Conservation (phyloP, 208 protist species). For the Acanthamoeba castellanii region DNA sequence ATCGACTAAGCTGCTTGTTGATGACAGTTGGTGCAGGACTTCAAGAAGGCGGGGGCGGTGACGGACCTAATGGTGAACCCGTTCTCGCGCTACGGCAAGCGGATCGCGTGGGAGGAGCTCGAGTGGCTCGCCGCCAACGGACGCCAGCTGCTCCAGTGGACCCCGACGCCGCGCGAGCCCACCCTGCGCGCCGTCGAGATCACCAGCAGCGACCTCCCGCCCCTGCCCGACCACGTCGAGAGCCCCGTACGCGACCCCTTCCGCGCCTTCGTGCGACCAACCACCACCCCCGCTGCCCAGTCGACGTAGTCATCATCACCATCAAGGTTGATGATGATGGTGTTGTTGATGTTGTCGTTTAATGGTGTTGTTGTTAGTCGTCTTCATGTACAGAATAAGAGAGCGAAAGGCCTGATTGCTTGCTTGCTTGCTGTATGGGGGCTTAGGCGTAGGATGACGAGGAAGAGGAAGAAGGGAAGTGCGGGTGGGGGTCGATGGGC, state of each 20-base stretch:
- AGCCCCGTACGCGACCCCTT: neutral
- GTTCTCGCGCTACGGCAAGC: constrained; percentile 62
- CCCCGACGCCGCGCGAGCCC: neutral
- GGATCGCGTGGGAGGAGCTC: constrained; percentile 42
- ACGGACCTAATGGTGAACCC: constrained; percentile 22
- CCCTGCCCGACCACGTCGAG: constrained; percentile 15
- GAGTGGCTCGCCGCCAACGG: constrained; percentile 46
- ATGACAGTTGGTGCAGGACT: constrained; percentile 40
- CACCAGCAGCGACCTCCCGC: neutral
- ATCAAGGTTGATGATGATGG: too few relatives aligned
- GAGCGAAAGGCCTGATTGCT: neutral
- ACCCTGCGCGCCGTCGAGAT: neutral
- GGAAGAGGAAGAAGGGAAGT: neutral
- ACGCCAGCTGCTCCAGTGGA: neutral
- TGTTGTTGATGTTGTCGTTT: neutral
- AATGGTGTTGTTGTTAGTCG: neutral
- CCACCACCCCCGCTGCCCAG: neutral
- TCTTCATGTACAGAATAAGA: neutral
- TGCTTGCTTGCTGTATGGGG: neutral
- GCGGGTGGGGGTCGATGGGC: constrained; percentile 69
- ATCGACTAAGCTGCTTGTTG: neutral
- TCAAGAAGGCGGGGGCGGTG: neutral
- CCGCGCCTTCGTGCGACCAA: neutral
- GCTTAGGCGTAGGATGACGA: neutral
- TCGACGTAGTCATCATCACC: too few relatives aligned